Evolutionary conservation across 805 yeast species (phyloP).

Genomic region (Blastobotrys parvus): DNA sequence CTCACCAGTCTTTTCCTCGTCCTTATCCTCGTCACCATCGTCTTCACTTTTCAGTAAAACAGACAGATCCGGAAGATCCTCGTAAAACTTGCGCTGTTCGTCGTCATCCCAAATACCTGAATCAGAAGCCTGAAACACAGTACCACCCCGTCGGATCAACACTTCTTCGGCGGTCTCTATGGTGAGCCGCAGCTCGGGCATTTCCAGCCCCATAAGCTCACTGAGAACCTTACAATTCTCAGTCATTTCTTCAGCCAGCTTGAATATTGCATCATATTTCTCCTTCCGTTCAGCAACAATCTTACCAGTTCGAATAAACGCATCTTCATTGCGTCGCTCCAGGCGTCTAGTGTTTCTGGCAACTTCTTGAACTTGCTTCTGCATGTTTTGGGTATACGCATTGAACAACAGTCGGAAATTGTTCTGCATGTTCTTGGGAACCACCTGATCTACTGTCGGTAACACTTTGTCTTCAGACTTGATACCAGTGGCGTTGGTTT

Average conservation of each 20-base stretch:
- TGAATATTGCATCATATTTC: slow-evolving; percentile 15
- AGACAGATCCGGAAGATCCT: slow-evolving; percentile 57
- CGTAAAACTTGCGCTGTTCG: slow-evolving; percentile 59
- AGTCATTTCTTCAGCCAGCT: slow-evolving; percentile 34
- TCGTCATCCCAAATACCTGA: slow-evolving; percentile 53
- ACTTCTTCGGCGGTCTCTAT: slow-evolving; percentile 22
- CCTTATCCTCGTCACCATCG: slow-evolving; percentile 2
- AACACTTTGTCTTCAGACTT: background rate
- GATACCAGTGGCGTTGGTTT: slow-evolving; percentile 18
- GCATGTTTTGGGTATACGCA: slow-evolving; percentile 43
- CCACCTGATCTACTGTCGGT: slow-evolving; percentile 7
- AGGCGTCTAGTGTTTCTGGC: slow-evolving; percentile 31
- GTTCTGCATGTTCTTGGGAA: slow-evolving; percentile 17
- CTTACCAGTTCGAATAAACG: slow-evolving; percentile 62
- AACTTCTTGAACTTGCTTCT: slow-evolving; percentile 29
- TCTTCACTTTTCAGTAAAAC: slow-evolving; percentile 8
- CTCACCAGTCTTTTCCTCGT: slow-evolving; percentile 9
- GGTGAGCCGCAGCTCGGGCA: slow-evolving; percentile 29
- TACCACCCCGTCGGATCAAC: slow-evolving; percentile 13
- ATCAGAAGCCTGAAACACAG: slow-evolving; percentile 9
- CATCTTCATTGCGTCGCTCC: slow-evolving; percentile 38
- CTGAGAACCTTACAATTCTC: slow-evolving; percentile 37
- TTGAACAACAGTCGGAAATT: slow-evolving; percentile 32
- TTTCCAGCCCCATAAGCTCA: slow-evolving; percentile 32
- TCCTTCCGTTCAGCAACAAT: slow-evolving; percentile 34